phyloP scores from a whole-genome alignment of 139 green algal species.

The Penium margaritaceum region DNA sequence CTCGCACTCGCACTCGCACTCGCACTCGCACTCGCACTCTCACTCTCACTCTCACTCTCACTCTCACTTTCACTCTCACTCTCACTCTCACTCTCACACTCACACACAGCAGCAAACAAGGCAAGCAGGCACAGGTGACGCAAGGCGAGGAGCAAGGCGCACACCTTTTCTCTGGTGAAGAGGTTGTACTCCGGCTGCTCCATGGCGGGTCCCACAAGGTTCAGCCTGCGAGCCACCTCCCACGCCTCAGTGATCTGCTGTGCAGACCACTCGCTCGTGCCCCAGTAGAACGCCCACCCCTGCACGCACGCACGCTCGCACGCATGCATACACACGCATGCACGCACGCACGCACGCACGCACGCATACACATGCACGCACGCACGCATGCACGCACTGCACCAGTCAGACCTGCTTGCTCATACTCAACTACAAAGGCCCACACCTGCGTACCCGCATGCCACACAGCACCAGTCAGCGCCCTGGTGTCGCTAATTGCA shows the following conservation, averaged over 20 bases:
- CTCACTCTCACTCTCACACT: too few relatives aligned
- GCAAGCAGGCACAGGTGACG: too few relatives aligned
- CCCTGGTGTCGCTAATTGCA: too few relatives aligned
- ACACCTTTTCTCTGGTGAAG: conserved; percentile 54
- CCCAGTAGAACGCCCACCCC: conserved; percentile 59
- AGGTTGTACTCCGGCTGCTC: conserved; percentile 87
- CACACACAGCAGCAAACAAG: too few relatives aligned
- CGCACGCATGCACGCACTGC: neutral
- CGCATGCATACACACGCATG: neutral
- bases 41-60: too few relatives aligned
- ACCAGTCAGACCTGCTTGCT: too few relatives aligned
- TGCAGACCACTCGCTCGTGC: conserved; percentile 68
- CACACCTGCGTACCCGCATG: neutral
- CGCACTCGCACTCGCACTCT: too few relatives aligned
- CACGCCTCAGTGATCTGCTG: conserved; percentile 68
- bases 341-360: neutral
- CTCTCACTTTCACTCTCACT: too few relatives aligned
- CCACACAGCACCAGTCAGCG: too few relatives aligned
- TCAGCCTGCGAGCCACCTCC: conserved; percentile 58
- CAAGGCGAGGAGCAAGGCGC: too few relatives aligned
- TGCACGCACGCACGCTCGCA: neutral
- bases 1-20: too few relatives aligned
- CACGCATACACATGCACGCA: neutral
- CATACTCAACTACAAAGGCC: too few relatives aligned
- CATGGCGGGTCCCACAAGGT: conserved; percentile 58